phyloP scores from a whole-genome alignment of 140 eudicot genomes.

The Flaveria floridana region DNA sequence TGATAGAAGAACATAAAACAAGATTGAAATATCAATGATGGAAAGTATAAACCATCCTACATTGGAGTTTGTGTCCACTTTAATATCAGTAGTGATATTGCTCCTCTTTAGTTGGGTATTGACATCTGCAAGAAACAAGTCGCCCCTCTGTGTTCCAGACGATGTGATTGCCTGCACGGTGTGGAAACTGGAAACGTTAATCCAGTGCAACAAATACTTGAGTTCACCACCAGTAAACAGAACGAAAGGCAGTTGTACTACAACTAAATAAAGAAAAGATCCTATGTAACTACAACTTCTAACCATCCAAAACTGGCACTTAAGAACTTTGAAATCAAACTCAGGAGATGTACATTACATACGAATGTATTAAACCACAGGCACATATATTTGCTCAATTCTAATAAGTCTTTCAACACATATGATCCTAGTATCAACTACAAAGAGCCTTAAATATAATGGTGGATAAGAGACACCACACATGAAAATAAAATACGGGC shows the following conservation, averaged over 20 bases:
- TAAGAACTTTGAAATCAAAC: background rate
- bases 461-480: background rate
- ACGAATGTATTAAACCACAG: no score
- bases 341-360: no score
- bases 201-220: background rate
- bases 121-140: constrained; percentile 73
- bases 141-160: constrained; percentile 75
- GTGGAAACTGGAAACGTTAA: background rate
- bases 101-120: constrained; percentile 67
- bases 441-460: background rate
- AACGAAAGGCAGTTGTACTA: background rate
- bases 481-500: background rate
- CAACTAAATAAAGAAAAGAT: background rate
- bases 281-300: background rate
- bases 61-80: constrained; percentile 84
- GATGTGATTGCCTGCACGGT: constrained; percentile 68
- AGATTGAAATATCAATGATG: background rate
- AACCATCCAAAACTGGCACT: background rate
- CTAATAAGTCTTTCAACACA: background rate
- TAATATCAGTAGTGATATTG: constrained; percentile 67
- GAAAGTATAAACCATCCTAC: constrained; percentile 34
- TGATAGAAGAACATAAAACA: background rate
- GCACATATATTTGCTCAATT: background rate
- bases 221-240: background rate
- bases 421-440: background rate